phyloP scores from a whole-genome alignment of 768 basidiomycete genomes.

The Lactarius akahatsu region DNA sequence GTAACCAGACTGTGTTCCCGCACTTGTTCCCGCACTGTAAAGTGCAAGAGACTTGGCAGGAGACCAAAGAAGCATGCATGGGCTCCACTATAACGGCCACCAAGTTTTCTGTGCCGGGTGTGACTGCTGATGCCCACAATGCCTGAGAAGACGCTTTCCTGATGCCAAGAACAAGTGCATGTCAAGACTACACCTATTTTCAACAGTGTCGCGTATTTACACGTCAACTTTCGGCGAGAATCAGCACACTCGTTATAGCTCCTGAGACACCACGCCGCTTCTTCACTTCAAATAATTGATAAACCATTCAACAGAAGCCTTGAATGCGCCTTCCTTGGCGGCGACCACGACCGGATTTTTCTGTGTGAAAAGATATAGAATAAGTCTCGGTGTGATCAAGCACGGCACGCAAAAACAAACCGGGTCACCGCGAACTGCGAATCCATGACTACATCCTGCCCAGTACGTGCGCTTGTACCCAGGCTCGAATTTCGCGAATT shows the following conservation, averaged over 20 bases:
- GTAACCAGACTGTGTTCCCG: too few relatives aligned
- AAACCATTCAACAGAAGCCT: constrained; percentile 40
- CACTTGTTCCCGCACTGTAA: background rate
- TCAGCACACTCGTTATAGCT: background rate
- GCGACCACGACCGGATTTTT: constrained; percentile 35
- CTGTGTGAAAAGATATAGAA: constrained; percentile 27
- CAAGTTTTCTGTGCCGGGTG: background rate
- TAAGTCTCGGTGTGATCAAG: constrained; percentile 14
- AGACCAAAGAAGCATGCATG: too few relatives aligned
- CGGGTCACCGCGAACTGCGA: constrained; percentile 41
- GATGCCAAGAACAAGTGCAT: background rate
- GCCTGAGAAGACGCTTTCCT: background rate
- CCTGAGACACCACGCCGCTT: too few relatives aligned
- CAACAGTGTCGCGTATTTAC: background rate
- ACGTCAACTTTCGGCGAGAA: background rate
- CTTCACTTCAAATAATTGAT: constrained; percentile 33
- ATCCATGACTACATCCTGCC: constrained; percentile 47
- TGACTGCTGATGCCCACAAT: background rate
- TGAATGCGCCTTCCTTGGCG: constrained; percentile 45
- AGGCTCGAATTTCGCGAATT: constrained; percentile 41
- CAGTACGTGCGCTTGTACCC: constrained; percentile 41
- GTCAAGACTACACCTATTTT: background rate
- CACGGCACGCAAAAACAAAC: constrained; percentile 23
- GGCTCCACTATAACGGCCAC: background rate
- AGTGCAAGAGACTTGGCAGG: background rate